Evolutionary conservation across 352 stramenopile species (phyloP).

Genomic region (Blastocystis sp.): DNA sequence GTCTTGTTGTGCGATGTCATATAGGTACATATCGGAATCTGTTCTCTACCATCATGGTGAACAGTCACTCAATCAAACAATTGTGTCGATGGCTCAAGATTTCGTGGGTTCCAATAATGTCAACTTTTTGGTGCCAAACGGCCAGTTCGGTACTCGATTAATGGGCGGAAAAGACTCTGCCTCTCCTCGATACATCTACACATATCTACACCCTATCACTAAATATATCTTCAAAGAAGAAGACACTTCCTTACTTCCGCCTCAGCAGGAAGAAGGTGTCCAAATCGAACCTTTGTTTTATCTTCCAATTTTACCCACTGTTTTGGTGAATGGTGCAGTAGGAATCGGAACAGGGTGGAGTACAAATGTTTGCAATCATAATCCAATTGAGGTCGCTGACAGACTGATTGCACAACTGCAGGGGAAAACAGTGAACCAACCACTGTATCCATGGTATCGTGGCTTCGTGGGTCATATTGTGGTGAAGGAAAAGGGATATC

Average conservation of each 20-base stretch:
- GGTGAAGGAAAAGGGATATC: slow-evolving; percentile 70
- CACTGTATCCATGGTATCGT: slow-evolving; percentile 87
- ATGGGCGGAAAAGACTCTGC: slow-evolving; percentile 95
- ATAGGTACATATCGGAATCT: slow-evolving; percentile 65
- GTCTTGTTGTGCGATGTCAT: slow-evolving; percentile 81
- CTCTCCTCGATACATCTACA: slow-evolving; percentile 96
- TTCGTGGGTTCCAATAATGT: slow-evolving; percentile 97
- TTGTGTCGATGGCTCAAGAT: slow-evolving; percentile 97
- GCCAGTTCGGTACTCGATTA: slow-evolving; percentile 96
- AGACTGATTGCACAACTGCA: slow-evolving; percentile 81
- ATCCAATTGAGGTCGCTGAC: slow-evolving; percentile 88
- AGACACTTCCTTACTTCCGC: slow-evolving; percentile 90
- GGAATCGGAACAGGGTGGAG: slow-evolving; percentile 97
- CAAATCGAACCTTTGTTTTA: slow-evolving; percentile 94
- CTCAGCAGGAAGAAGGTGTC: slow-evolving; percentile 94
- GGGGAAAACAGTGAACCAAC: slow-evolving; percentile 66
- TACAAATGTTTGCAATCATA: slow-evolving; percentile 86
- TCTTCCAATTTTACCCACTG: slow-evolving; percentile 87
- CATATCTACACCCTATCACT: slow-evolving; percentile 86
- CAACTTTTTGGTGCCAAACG: slow-evolving; percentile 88
- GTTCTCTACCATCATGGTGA: slow-evolving; percentile 96
- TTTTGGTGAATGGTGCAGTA: slow-evolving; percentile 94
- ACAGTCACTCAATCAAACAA: slow-evolving; percentile 89
- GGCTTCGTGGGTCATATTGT: slow-evolving; percentile 87
- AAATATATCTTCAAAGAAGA: slow-evolving; percentile 92